Percentiles rank a stretch among this genome's conserved stretches.
phyloP scores from a whole-genome alignment of 257 asterid genomes.

The Scutellaria minor region DNA sequence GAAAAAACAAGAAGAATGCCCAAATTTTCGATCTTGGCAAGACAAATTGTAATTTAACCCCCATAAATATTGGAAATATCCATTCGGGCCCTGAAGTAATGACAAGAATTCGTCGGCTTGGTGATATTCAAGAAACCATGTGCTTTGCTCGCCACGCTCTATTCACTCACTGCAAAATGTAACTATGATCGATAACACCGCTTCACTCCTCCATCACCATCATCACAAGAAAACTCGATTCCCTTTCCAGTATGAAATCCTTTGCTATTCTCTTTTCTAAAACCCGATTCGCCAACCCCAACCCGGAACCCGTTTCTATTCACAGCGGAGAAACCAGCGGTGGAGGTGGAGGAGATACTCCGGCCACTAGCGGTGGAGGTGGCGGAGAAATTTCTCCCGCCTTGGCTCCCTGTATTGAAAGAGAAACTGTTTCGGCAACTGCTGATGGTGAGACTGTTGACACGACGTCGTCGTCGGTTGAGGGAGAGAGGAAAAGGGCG shows the following conservation, averaged over 20 bases:
- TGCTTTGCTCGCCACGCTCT: conserved; percentile 10
- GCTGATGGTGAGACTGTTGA: conserved; percentile 26
- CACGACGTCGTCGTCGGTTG: conserved; percentile 32
- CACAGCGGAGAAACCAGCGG: conserved; percentile 31
- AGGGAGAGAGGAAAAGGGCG: conserved; percentile 41
- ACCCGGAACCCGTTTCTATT: conserved; percentile 4
- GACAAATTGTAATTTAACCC: background rate
- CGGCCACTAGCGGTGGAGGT: conserved; percentile 21
- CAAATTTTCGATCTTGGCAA: background rate
- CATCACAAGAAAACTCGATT: background rate
- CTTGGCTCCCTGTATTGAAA: conserved; percentile 33
- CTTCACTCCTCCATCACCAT: too few relatives aligned
- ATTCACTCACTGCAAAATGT: background rate
- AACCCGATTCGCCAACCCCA: conserved; percentile 19
- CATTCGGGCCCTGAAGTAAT: background rate
- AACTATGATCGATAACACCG: conserved; percentile 17
- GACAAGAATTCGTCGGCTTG: background rate
- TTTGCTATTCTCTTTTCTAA: conserved; percentile 17
- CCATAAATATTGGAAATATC: background rate
- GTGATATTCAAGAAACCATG: background rate
- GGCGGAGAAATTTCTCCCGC: conserved; percentile 26
- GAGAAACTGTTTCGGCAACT: conserved; percentile 27
- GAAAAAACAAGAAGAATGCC: too few relatives aligned
- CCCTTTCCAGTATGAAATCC: conserved; percentile 16
- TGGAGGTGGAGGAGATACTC: conserved; percentile 25